Evolutionary conservation across 2,329 filamentous ascomycete species (phyloP).

Genomic region (Berkeleyomyces basicola): DNA sequence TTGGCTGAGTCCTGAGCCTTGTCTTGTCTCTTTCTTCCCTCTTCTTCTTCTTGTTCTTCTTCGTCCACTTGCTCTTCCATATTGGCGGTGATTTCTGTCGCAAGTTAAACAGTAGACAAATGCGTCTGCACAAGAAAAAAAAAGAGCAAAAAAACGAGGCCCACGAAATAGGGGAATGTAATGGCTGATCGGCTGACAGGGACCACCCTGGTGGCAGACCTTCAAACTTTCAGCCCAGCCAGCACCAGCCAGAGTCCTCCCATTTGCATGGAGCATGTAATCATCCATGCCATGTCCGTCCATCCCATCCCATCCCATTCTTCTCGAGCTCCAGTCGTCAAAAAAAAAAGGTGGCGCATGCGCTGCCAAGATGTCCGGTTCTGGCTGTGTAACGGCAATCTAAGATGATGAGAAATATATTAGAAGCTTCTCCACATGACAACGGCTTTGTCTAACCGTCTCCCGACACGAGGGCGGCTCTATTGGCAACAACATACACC

Average conservation of each 20-base stretch:
- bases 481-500: too few species aligned
- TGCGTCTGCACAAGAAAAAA: not conserved
- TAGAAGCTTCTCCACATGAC: not conserved
- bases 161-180: not conserved
- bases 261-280: constrained; percentile 1
- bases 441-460: not conserved
- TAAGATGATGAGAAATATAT: not conserved
- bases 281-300: not conserved
- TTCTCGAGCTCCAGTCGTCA: not conserved
- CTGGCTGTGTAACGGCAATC: not conserved
- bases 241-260: not conserved
- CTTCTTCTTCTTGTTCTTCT: not conserved
- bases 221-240: constrained; percentile 2
- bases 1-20: not conserved
- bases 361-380: not conserved
- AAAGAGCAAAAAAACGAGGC: not conserved
- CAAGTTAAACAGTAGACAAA: not conserved
- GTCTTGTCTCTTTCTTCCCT: not conserved
- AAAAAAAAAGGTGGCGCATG: not conserved
- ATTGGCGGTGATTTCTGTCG: not conserved
- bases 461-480: too few species aligned
- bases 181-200: not conserved
- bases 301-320: not conserved
- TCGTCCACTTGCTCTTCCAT: not conserved
- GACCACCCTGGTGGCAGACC: not conserved